Base-by-base conservation (phyloP, 352 stramenopile genomes). In the Globisporangium okanoganense region DNA sequence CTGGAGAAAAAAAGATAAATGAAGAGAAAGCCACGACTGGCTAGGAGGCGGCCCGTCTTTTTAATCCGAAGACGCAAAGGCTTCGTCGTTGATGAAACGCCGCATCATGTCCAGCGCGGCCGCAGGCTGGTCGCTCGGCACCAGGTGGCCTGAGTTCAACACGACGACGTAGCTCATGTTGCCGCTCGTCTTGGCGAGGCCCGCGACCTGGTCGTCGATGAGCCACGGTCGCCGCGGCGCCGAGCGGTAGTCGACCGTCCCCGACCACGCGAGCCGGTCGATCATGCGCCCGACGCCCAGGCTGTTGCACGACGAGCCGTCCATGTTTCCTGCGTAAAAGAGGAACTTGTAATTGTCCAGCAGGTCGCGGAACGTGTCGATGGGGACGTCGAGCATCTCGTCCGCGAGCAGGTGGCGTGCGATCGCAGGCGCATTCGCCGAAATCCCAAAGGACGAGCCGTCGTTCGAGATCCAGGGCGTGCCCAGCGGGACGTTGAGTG, bases 111-210 rank as follows among this genome's bases (percentile, higher is more conserved):
- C 81, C 22, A 92, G 68, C 35, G 82, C 71, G 0, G 83, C 79
- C 36, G 82, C 76, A 1, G 85, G 85, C 47, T 92, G 80, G 64
- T 94, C 85, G 24, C 67, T 73, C 3, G 85, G 76, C 27, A 92
- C 85, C 41, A 94, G 63, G 49, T 91, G 85, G 0, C 85, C 85
- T 14, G 85, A 85, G 68, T 94, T 94, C 27, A 85, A 74, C 54
- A 94, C 75, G 20, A 94, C 85, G 22, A 94, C 81, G 62, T 84
- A 92, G 66, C 79, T 92, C 80, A 94, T 89, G 59, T 90, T 90
- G 48, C 76, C 80, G 9, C 71, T 76, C 5, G 79, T 76, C 69
- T 94, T 94, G 54, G 67, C 71, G 14, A 94, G 70, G 1, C 84
- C 84, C 2, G 73, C 84, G 36, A 92, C 77, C 9, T 71, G 58